Evolutionary conservation across 768 basidiomycete genomes (phyloP).

Genomic region (Auricularia auricula-judae): DNA sequence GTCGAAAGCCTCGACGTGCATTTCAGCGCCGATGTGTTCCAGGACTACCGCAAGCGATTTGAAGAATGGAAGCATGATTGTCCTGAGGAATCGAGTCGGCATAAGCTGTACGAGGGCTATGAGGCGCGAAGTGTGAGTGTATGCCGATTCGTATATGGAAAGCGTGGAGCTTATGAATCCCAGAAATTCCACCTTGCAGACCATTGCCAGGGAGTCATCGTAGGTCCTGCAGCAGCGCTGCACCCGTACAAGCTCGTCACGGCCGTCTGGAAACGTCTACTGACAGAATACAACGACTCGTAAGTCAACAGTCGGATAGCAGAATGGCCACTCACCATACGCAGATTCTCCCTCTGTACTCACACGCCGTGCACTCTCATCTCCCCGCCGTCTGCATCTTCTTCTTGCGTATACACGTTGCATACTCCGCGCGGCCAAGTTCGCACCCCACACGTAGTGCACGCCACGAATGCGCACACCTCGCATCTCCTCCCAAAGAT

Average conservation of each 20-base stretch:
- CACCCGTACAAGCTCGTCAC: conserved; percentile 66
- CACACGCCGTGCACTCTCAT: conserved; percentile 53
- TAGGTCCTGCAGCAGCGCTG: conserved; percentile 45
- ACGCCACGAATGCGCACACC: conserved; percentile 78
- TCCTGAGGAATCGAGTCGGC: conserved; percentile 32
- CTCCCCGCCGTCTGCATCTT: conserved; percentile 15
- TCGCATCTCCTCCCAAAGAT: conserved; percentile 46
- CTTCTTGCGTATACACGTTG: conserved; percentile 35
- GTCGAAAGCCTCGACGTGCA: conserved; percentile 53
- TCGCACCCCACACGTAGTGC: conserved; percentile 52
- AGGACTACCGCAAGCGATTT: conserved; percentile 33
- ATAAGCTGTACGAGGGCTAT: conserved; percentile 19
- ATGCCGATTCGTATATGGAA: not conserved
- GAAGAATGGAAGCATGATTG: conserved; percentile 36
- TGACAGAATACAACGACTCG: conserved; percentile 38
- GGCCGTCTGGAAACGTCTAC: conserved; percentile 40
- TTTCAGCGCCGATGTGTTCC: conserved; percentile 30
- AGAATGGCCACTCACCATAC: not conserved
- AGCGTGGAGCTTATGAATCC: conserved; percentile 11
- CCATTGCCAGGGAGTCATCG: conserved; percentile 37
- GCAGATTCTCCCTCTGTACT: conserved; percentile 48
- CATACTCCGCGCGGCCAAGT: conserved; percentile 51
- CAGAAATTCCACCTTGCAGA: conserved; percentile 42
- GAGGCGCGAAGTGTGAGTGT: conserved; percentile 25
- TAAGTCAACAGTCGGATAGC: conserved; percentile 18